Percentiles rank a stretch among this genome's conserved stretches.
phyloP scores from a whole-genome alignment of 2,329 filamentous ascomycete species.

The Pyrenophora teres region DNA sequence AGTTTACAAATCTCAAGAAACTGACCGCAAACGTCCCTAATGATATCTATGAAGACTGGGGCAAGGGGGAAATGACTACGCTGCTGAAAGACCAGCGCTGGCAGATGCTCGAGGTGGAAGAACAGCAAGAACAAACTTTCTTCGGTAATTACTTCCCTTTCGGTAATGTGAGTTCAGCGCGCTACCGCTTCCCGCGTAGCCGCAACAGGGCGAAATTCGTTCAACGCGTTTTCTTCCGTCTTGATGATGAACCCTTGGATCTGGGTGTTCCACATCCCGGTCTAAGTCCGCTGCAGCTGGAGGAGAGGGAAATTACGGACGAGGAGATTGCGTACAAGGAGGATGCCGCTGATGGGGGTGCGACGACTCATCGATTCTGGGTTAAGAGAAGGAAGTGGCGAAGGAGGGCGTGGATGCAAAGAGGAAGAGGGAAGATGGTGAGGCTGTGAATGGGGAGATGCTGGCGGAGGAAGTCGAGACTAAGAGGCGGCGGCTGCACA shows the following conservation, averaged over 20 bases:
- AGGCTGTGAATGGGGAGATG: background rate
- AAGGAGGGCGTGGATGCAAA: conserved; percentile 5
- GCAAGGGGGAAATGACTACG: conserved; percentile 22
- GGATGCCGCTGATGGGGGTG: background rate
- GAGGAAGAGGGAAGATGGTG: conserved; percentile 9
- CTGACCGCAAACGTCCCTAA: conserved; percentile 37
- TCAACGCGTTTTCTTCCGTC: conserved; percentile 42
- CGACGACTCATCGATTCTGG: conserved; percentile 37
- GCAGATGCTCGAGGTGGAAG: conserved; percentile 40
- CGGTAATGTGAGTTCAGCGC: conserved; percentile 11
- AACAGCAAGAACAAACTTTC: conserved; percentile 22
- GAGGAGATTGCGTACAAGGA: conserved; percentile 23
- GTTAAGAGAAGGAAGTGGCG: conserved; percentile 1
- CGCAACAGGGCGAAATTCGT: conserved; percentile 35
- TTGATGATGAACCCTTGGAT: conserved; percentile 25
- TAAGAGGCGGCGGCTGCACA: background rate
- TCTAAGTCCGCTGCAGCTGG: conserved; percentile 25
- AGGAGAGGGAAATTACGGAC: conserved; percentile 32
- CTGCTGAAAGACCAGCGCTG: conserved; percentile 35
- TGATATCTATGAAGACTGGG: conserved; percentile 44
- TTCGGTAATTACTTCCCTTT: conserved; percentile 29
- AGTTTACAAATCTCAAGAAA: conserved; percentile 45
- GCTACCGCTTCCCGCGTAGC: conserved; percentile 25
- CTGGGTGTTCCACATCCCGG: conserved; percentile 3
- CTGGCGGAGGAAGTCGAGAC: background rate